Conservation (phyloP, 176 grass and related monocot genomes). For the Ananas comosus region DNA sequence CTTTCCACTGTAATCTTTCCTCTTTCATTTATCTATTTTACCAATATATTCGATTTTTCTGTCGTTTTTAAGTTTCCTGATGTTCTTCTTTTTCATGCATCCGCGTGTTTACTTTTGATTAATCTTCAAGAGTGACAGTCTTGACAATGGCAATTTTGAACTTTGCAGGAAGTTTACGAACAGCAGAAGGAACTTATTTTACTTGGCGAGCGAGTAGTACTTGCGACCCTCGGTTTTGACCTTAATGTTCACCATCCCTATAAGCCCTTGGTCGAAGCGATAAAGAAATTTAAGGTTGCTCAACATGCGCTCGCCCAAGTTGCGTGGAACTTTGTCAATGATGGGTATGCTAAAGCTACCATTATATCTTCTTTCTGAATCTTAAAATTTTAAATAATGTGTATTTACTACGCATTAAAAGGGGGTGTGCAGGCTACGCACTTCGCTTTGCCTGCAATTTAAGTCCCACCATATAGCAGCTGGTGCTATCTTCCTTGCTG, state of each 20-base stretch:
- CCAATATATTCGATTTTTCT: no score
- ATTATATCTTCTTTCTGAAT: conserved; percentile 34
- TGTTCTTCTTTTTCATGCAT: no score
- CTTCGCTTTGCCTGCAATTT: conserved; percentile 92
- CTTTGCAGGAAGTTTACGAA: conserved; percentile 83
- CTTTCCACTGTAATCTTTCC: no score
- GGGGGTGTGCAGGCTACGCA: conserved; percentile 81
- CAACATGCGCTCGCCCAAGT: conserved; percentile 94
- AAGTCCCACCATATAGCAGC: conserved; percentile 96
- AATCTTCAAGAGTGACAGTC: no score
- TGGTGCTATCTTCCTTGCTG: conserved; percentile 88
- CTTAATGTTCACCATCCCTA: conserved; percentile 84
- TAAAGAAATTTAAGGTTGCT: conserved; percentile 84
- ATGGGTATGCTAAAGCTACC: conserved; percentile 79
- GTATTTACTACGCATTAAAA: conserved; percentile 58
- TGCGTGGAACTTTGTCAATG: conserved; percentile 99
- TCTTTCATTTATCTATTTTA: no score
- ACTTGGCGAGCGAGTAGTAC: conserved; percentile 70
- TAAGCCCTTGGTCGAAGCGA: conserved; percentile 85
- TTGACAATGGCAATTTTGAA: no score
- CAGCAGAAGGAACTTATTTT: conserved; percentile 95
- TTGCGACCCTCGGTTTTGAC: conserved; percentile 82
- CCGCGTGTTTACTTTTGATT: no score
- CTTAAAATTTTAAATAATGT: conserved; percentile 34
- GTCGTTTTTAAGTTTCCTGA: no score